Evolutionary conservation across 1,284 basidiomycete species (phyloP), one percentile per base, ranked within the genome.

Genomic region (Ustilago bromivora): DNA sequence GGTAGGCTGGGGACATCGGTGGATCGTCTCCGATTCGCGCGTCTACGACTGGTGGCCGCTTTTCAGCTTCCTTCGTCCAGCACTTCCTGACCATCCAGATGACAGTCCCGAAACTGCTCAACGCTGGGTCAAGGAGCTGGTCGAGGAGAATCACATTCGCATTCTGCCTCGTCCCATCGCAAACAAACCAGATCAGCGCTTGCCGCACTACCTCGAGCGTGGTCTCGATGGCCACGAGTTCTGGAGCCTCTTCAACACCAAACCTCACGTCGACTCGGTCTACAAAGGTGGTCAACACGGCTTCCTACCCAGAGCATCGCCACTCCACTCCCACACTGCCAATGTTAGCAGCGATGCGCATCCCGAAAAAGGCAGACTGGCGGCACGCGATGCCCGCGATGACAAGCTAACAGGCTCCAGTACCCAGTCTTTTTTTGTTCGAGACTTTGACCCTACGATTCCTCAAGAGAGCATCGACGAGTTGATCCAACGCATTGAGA

Each of bases 21-120:
- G 82, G 82, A 74, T 83, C 59, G 53, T 82, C 15, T 80, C 79
- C 6, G 79, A 81, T 41, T 58, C 62, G 15, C 49, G 61, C 19
- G 62, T 79, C 10, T 81, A 81, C 57, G 79, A 81, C 43, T 81
- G 79, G 79, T 81, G 79, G 79, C 76, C 74, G 55, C 66, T 81
- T 28, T 65, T 73, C 66, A 57, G 66, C 56, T 73, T 67, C 23
- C 56, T 78, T 7, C 65, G 66, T 34, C 76, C 76, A 3, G 59
- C 53, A 2, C 9, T 78, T 9, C 76, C 76, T 6, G 76, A 73
- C 23, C 71, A 78, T 38, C 66, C 62, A 12, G 57, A 71, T 10
- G 74, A 76, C 36, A 71, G 69, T 13, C 59, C 66, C 13, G 58
- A 73, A 31, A 66, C 69, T 0, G 71, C 64, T 41, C 57, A 66